Conservation (phyloP, 305 asterid species). For the Petunia hybrid region DNA sequence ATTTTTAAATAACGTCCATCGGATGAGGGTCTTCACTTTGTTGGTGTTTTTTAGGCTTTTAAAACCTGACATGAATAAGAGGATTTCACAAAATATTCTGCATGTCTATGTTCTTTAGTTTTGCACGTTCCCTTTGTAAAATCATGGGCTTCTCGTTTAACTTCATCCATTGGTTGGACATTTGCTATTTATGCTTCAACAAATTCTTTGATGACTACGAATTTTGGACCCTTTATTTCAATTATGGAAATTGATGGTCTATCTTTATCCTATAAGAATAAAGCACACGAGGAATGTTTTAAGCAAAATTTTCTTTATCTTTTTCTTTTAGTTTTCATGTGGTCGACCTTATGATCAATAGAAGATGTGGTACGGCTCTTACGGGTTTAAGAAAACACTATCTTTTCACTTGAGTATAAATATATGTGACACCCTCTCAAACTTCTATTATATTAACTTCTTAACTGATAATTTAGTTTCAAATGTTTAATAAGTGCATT, state of each 20-base stretch:
- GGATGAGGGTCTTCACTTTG: background rate
- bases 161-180: constrained; percentile 22
- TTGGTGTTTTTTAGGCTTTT: background rate
- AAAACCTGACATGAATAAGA: constrained; percentile 14
- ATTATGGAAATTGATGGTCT: constrained; percentile 26
- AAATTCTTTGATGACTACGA: constrained; percentile 15
- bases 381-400: too few relatives aligned
- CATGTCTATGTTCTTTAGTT: constrained; percentile 10
- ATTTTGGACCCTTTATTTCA: constrained; percentile 22
- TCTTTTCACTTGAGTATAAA: too few relatives aligned
- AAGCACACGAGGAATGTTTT: background rate
- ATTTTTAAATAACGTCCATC: background rate
- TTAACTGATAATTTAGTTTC: too few relatives aligned
- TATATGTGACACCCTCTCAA: too few relatives aligned
- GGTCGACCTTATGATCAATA: background rate
- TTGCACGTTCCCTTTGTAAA: constrained; percentile 1
- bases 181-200: constrained; percentile 22
- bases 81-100: constrained; percentile 28
- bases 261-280: constrained; percentile 26
- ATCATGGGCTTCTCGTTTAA: constrained; percentile 3
- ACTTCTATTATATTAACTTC: too few relatives aligned
- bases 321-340: background rate
- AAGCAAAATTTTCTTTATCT: background rate
- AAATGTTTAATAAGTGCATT: too few relatives aligned
- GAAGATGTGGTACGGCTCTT: too few relatives aligned